phyloP scores from a whole-genome alignment of 495 filamentous ascomycete species.

The Pseudotulostoma volvatum region DNA sequence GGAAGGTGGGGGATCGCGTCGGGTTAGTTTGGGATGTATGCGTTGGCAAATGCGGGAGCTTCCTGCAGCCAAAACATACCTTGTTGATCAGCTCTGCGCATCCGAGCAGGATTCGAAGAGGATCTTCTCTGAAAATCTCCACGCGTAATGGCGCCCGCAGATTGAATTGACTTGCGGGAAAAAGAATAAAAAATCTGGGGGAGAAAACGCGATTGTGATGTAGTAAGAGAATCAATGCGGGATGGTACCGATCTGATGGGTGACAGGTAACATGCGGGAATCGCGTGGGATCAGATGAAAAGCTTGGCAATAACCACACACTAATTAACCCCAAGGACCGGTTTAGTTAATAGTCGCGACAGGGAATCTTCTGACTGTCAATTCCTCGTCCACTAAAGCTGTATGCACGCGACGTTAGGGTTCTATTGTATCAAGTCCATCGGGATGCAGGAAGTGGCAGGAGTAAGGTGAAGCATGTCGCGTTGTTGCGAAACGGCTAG shows the following conservation, averaged over 20 bases:
- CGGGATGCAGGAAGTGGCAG: no score
- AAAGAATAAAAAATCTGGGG: conserved; percentile 1
- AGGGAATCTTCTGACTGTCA: no score
- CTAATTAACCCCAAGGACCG: no score
- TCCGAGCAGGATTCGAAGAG: not conserved
- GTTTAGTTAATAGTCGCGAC: not conserved
- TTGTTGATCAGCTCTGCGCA: conserved; percentile 16
- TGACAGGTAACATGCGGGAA: not conserved
- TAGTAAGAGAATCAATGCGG: not conserved
- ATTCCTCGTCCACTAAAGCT: no score
- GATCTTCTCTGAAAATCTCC: not conserved
- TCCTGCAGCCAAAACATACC: conserved; percentile 30
- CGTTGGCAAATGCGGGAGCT: conserved; percentile 30
- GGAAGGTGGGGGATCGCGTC: conserved; percentile 8
- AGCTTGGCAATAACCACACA: not conserved
- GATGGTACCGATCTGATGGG: not conserved
- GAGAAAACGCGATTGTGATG: not conserved
- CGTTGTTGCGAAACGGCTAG: no score
- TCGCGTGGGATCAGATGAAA: not conserved
- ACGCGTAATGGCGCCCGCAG: not conserved
- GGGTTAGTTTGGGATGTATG: conserved; percentile 24
- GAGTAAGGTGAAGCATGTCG: no score
- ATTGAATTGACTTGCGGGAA: not conserved
- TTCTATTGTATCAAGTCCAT: no score
- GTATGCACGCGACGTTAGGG: no score